These are phyloP conservation scores for Hansenula sp. DNA, from an alignment of 1,139 yeast species.

Conservation along the genomic window DNA sequence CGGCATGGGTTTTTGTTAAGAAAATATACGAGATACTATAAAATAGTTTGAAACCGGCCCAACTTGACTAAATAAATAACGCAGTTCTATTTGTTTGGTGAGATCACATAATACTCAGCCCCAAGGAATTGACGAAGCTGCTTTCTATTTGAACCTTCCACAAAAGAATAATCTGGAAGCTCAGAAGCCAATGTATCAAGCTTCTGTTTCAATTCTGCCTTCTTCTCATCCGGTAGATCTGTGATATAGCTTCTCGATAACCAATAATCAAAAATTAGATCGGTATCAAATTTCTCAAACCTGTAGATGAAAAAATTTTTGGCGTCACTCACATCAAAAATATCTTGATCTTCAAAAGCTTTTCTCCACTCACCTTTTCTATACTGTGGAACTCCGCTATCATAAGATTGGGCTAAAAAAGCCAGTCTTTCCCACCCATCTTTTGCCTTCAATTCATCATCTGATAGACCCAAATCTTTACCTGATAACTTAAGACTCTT, in stretches of 20 bases:
- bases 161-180: constrained; percentile 7
- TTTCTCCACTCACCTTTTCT: constrained; percentile 48
- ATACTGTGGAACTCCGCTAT: constrained; percentile 53
- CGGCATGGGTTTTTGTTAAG: constrained; percentile 21
- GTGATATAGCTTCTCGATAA: constrained; percentile 58
- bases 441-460: constrained; percentile 7
- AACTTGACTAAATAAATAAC: background rate
- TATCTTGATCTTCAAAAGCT: constrained; percentile 30
- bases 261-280: constrained; percentile 49
- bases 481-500: background rate
- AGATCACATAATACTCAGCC: constrained; percentile 16
- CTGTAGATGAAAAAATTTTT: constrained; percentile 32
- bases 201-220: constrained; percentile 28
- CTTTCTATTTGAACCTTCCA: constrained; percentile 3
- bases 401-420: constrained; percentile 28
- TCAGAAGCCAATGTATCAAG: constrained; percentile 26
- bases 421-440: constrained; percentile 32
- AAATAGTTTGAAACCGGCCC: background rate
- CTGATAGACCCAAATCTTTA: constrained; percentile 5
- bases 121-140: constrained; percentile 19
- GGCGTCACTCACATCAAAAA: constrained; percentile 14
- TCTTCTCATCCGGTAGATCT: constrained; percentile 36
- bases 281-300: constrained; percentile 28
- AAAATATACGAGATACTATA: constrained; percentile 11
- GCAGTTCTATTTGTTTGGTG: background rate